Evolutionary conservation across 129 eudicot species (phyloP).

Genomic region (Deinandra increscens): DNA sequence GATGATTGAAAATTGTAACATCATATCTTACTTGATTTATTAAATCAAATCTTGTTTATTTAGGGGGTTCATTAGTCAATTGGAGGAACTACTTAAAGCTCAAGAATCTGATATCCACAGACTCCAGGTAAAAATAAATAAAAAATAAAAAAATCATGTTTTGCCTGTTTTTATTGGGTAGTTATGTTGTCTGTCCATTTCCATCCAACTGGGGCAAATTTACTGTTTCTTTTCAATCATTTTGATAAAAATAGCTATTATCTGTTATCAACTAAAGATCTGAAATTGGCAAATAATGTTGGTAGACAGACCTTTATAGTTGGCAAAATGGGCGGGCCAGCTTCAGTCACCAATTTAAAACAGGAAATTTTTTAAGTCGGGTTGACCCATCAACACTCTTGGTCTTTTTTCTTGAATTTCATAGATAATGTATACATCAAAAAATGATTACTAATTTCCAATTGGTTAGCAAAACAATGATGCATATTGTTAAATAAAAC

Average conservation of each 20-base stretch:
- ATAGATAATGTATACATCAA: neutral
- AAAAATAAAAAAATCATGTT: neutral
- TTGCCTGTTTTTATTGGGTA: neutral
- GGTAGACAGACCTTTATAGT: no score
- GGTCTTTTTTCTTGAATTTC: neutral
- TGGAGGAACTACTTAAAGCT: constrained; percentile 42
- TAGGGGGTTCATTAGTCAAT: constrained; percentile 52
- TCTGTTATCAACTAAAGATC: no score
- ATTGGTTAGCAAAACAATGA: neutral
- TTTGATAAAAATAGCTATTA: neutral
- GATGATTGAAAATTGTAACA: neutral
- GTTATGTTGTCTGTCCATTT: neutral
- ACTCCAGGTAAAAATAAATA: constrained; percentile 51
- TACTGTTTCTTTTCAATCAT: neutral
- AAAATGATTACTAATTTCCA: neutral
- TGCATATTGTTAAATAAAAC: neutral
- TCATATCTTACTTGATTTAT: neutral
- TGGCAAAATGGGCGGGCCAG: no score
- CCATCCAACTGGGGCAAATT: neutral
- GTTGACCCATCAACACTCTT: constrained; percentile 3
- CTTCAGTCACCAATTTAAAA: no score
- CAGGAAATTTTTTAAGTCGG: neutral
- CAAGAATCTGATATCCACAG: constrained; percentile 28
- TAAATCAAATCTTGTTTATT: constrained; percentile 13
- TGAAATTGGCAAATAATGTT: neutral